A percentile compares a stretch with the other conserved stretches of the same genome.
phyloP scores from a whole-genome alignment of 345 rosid species.

The Aquilaria malaccensis region DNA sequence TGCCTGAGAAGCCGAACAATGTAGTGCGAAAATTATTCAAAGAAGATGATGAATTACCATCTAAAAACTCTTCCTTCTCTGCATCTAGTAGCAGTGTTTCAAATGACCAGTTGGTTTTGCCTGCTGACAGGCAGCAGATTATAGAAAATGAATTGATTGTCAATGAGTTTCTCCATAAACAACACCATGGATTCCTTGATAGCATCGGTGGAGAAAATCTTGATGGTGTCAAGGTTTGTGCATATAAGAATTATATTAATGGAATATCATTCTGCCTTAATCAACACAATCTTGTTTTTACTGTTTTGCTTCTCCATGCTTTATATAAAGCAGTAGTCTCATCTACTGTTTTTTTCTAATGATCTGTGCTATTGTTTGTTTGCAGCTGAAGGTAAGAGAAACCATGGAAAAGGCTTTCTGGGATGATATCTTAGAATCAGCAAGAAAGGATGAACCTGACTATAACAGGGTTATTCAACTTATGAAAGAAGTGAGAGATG shows the following conservation, averaged over 20 bases:
- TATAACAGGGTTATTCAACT: conserved; percentile 63
- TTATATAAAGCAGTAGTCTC: neutral
- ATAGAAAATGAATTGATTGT: conserved; percentile 78
- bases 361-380: neutral
- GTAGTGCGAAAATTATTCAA: conserved; percentile 67
- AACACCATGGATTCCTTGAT: conserved; percentile 29
- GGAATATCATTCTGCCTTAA: no score
- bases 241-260: conserved; percentile 1
- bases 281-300: neutral
- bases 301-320: conserved; percentile 2
- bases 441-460: conserved; percentile 51
- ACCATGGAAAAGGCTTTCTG: conserved; percentile 90
- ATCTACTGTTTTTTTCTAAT: no score
- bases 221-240: conserved; percentile 53
- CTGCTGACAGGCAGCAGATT: conserved; percentile 19
- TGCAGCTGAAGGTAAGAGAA: conserved; percentile 61
- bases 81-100: conserved; percentile 17
- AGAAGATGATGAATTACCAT: conserved; percentile 34
- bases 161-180: conserved; percentile 67
- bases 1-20: conserved; percentile 37
- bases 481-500: conserved; percentile 87
- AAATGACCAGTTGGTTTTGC: conserved; percentile 21
- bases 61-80: conserved; percentile 30
- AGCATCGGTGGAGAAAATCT: conserved; percentile 32
- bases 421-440: conserved; percentile 69